A percentile compares a stretch with the other conserved stretches of the same genome.
These are phyloP conservation scores for Phalaenopsis aphrodite DNA, from an alignment of 106 monocot species.

Conservation along the genomic window DNA sequence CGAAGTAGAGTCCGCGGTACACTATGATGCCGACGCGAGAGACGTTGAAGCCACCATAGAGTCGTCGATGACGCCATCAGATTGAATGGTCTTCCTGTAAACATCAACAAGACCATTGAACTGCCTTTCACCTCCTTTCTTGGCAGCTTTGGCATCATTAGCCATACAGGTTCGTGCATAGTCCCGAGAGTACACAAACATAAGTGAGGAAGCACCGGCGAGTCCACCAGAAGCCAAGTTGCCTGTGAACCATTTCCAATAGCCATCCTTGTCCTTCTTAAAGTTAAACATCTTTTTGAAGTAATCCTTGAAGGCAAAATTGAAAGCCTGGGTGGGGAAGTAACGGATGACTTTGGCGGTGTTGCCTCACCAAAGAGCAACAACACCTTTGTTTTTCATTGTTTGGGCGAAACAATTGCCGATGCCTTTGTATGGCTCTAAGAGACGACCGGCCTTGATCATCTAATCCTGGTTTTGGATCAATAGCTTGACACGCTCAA, in stretches of 20 bases:
- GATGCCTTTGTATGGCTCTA: conserved; percentile 40
- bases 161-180: conserved; percentile 18
- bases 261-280: conserved; percentile 24
- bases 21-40: conserved; percentile 23
- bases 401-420: conserved; percentile 26
- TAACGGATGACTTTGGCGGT: conserved; percentile 40
- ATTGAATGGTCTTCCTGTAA: conserved; percentile 10
- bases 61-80: conserved; percentile 12
- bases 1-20: conserved; percentile 19
- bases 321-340: conserved; percentile 32
- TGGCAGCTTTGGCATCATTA: conserved; percentile 17
- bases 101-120: conserved; percentile 1
- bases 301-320: conserved; percentile 25
- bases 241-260: conserved; percentile 26
- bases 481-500: conserved; percentile 43
- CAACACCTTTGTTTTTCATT: conserved; percentile 27
- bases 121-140: conserved; percentile 18
- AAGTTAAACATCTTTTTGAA: conserved; percentile 26
- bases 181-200: conserved; percentile 20
- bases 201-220: conserved; percentile 16
- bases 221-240: conserved; percentile 18
- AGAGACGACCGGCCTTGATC: conserved; percentile 36
- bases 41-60: conserved; percentile 18
- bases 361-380: conserved; percentile 35
- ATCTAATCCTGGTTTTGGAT: conserved; percentile 53